Conservation (phyloP, 345 rosid genomes). For the Lepidium aucheri region DNA sequence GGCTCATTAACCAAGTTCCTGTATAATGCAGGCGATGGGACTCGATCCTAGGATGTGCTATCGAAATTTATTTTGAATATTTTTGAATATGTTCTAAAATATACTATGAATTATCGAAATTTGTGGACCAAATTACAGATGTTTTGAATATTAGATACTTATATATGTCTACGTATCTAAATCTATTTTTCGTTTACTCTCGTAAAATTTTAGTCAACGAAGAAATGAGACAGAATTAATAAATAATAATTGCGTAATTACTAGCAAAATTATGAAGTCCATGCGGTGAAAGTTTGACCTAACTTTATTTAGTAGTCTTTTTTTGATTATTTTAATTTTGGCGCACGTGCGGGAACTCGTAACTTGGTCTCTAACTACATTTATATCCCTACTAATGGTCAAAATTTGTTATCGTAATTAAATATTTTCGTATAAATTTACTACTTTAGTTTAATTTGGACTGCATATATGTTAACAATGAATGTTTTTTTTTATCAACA, state of each 20-base stretch:
- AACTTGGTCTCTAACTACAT: background rate
- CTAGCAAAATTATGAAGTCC: background rate
- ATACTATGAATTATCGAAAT: background rate
- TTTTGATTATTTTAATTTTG: background rate
- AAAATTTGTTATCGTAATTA: background rate
- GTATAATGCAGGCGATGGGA: no score
- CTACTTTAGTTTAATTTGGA: no score
- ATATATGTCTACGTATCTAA: background rate
- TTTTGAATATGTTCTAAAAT: no score
- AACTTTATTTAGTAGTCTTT: background rate
- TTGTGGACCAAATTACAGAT: background rate
- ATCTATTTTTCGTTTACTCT: background rate
- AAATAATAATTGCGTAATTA: background rate
- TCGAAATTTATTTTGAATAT: no score
- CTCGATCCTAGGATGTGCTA: no score
- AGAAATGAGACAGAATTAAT: background rate
- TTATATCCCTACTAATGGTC: background rate
- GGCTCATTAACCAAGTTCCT: no score
- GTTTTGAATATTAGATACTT: background rate
- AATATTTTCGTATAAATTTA: no score
- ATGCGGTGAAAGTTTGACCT: constrained; percentile 7
- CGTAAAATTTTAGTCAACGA: background rate
- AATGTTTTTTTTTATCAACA: no score
- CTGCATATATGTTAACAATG: no score
- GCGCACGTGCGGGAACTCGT: constrained; percentile 12